Conservation (phyloP, 1,284 basidiomycete species). For the Austropuccinia psidii region DNA sequence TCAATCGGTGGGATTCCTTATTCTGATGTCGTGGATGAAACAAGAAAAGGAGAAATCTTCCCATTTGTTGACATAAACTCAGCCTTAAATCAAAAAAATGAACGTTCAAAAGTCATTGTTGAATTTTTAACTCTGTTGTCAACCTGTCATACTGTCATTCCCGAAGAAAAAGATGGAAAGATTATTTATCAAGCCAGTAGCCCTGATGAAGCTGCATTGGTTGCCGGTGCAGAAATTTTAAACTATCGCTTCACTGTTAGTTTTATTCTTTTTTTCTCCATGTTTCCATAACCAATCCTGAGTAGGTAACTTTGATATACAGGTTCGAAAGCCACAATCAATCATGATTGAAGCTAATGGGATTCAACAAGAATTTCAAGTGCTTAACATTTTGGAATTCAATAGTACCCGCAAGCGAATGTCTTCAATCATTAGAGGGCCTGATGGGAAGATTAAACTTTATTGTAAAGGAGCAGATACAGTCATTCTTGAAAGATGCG, state of each 20-base stretch:
- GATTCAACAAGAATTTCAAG: slow-evolving; percentile 68
- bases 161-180: slow-evolving; percentile 69
- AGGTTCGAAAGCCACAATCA: slow-evolving; percentile 83
- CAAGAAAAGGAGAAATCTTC: slow-evolving; percentile 57
- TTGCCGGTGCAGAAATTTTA: slow-evolving; percentile 82
- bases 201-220: slow-evolving; percentile 94
- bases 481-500: slow-evolving; percentile 81
- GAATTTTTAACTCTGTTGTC: slow-evolving; percentile 87
- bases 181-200: slow-evolving; percentile 86
- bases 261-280: slow-evolving; percentile 37
- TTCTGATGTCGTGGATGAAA: slow-evolving; percentile 77
- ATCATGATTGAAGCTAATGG: slow-evolving; percentile 79
- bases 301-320: slow-evolving; percentile 50
- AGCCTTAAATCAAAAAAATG: slow-evolving; percentile 60
- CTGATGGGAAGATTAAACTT: slow-evolving; percentile 84
- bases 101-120: slow-evolving; percentile 59
- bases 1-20: slow-evolving; percentile 82
- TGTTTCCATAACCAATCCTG: not conserved
- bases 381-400: slow-evolving; percentile 97
- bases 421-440: slow-evolving; percentile 83
- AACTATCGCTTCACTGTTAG: slow-evolving; percentile 88
- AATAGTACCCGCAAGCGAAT: slow-evolving; percentile 96
- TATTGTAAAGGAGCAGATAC: slow-evolving; percentile 98
- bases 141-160: slow-evolving; percentile 97
- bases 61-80: slow-evolving; percentile 56